Evolutionary conservation across 371 early-diverging fungal genomes (phyloP), one percentile per base, ranked within the genome.

Genomic region (Syncephalastrum monosporum): DNA sequence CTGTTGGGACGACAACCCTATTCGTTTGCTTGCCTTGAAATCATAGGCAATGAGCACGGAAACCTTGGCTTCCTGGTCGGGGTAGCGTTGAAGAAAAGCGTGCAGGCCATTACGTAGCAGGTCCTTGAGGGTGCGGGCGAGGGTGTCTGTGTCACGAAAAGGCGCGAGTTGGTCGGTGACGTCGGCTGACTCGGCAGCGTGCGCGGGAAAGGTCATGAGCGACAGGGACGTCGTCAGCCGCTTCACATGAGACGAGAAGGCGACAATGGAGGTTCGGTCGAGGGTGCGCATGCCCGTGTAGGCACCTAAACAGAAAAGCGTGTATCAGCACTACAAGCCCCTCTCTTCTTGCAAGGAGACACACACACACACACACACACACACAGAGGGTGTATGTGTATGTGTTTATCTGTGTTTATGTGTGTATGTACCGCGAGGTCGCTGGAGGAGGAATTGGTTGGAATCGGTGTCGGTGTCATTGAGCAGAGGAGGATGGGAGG

Each of bases 221-320:
- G 68, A 59, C 1, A 87, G 42, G 5, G 86, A 84, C 43, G 60
- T 70, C 13, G 57, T 64, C 6, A 83, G 62, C 3, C 86, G 79
- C 16, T 73, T 55, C 16, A 78, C 59, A 50, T 87, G 87, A 8
- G 74, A 68, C 1, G 68, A 49, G 12, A 83, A 64, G 33, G 81
- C 84, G 3, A 80, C 72, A 47, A 83, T 68, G 3, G 75, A 57
- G n/a, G 59, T 52, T 17, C 71, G 57, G 2, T 69, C 53, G 2
- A 82, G 64, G 1, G 81, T 82, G 17, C 84, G 71, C 69, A 78
- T 79, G 4, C 74, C 72, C 2, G 84, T 83, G 47, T 83, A 83
- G 8, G 82, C 79, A 17, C 79, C 82, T 78, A 33, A 13, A 24
- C 14, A 33, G 3, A 8, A 16, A 16, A 8, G 4, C n/a, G 15